Base-by-base conservation (phyloP, 192 early-diverging fungal species). In the Funneliformis mosseae region DNA sequence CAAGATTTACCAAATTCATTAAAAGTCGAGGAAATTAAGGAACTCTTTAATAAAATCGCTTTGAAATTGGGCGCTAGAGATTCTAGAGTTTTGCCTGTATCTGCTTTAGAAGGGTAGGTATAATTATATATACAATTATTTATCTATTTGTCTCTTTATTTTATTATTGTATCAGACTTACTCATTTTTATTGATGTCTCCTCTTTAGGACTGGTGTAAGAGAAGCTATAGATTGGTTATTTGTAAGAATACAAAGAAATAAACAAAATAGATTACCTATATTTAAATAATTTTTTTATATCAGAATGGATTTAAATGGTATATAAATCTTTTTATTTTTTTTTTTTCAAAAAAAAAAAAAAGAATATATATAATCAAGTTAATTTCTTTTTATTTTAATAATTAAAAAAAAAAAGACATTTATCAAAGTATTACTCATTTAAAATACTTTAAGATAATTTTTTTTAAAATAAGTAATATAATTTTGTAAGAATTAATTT, bases 211-310 rank as follows among this genome's bases (percentile, higher is more conserved):
- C 88, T 81, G 96, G 97, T 11, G 93, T 98, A 25, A 83, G 88
- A 45, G 91, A 95, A 12, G 96, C 96, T 1, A 88, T 99, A 16
- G 96, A 99, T 80, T 99, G 97, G 97, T 87, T 99, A 63, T 90
- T 91, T 67, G 72, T 90, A 75, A 89, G 95, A 33, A 85, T 97
- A 78, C 92, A 96, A 69, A 89, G 95, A 39, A 98, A 98, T 85
- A 91, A 92, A 74, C 82, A 84, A 55, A 92, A 92, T 64, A 86
- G 93, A 64, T 95, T 95, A 64, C 96, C 96, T 2, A 85, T 95
- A 50, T 89, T 92, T 66, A 86, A 84, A 66, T 89, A 25, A 50
- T n/a, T 16, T 6, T 27, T 48, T 50, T 73, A 21, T 18, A 50
- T 14, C 5, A 50, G 48, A 14, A 50, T 16, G 2, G 4, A 33